phyloP scores from a whole-genome alignment of 352 stramenopile species.

The Phytophthora sp. region DNA sequence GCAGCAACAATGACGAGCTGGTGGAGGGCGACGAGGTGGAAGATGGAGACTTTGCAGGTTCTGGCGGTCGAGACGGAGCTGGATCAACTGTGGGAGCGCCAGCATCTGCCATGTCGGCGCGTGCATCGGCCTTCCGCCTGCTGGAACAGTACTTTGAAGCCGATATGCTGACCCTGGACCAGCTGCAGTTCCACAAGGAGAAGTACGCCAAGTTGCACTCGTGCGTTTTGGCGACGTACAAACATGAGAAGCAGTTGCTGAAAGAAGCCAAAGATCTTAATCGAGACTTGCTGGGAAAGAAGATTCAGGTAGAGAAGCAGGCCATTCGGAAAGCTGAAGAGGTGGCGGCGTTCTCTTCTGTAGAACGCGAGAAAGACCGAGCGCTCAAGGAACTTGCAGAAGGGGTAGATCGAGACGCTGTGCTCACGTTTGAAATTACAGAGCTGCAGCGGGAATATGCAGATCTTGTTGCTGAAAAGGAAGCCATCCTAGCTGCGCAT shows the following conservation, averaged over 20 bases:
- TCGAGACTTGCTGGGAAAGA: slow-evolving; percentile 82
- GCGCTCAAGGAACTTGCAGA: slow-evolving; percentile 81
- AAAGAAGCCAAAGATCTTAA: slow-evolving; percentile 87
- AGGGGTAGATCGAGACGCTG: slow-evolving; percentile 78
- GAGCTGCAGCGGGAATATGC: slow-evolving; percentile 86
- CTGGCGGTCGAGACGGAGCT: slow-evolving; percentile 16
- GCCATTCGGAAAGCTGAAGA: slow-evolving; percentile 85
- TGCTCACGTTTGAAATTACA: slow-evolving; percentile 88
- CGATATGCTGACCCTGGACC: slow-evolving; percentile 81
- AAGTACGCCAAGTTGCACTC: slow-evolving; percentile 78
- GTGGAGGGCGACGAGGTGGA: slow-evolving; percentile 10
- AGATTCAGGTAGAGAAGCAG: slow-evolving; percentile 89
- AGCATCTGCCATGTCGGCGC: slow-evolving; percentile 53
- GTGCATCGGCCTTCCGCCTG: slow-evolving; percentile 74
- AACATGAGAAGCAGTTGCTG: slow-evolving; percentile 81
- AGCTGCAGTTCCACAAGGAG: slow-evolving; percentile 84
- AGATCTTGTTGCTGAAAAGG: slow-evolving; percentile 73
- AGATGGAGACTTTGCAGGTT: slow-evolving; percentile 7
- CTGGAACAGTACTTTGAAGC: slow-evolving; percentile 87
- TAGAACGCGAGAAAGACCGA: slow-evolving; percentile 85
- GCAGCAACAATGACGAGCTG: slow-evolving; percentile 19
- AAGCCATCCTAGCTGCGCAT: slow-evolving; percentile 79
- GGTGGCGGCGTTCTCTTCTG: slow-evolving; percentile 64
- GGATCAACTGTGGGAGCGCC: slow-evolving; percentile 18
- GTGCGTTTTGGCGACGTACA: slow-evolving; percentile 79